These are phyloP conservation scores for Furcasterigmium furcatum DNA, from an alignment of 2,329 filamentous ascomycete genomes.

Conservation along the genomic window DNA sequence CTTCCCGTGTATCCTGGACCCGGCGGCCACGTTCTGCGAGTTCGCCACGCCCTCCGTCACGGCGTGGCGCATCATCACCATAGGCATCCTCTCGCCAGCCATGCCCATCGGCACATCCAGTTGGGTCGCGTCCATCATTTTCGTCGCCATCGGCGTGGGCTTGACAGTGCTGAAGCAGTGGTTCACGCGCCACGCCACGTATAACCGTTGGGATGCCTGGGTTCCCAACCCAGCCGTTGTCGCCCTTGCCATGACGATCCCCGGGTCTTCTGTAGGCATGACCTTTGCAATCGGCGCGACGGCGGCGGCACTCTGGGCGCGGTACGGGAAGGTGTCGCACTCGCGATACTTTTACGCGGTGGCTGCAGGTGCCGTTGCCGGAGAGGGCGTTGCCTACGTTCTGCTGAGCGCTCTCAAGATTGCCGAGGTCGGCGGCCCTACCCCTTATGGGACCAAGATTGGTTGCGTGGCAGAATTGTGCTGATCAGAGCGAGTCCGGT, in stretches of 20 bases:
- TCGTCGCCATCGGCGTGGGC: background rate
- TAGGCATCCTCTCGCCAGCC: background rate
- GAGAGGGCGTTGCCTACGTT: background rate
- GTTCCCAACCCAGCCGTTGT: background rate
- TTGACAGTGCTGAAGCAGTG: background rate
- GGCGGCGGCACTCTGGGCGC: background rate
- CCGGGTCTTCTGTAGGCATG: background rate
- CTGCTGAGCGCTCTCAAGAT: background rate
- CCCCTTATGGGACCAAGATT: background rate
- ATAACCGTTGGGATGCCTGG: background rate
- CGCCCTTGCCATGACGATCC: background rate
- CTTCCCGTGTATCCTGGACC: constrained; percentile 1
- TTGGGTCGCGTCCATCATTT: background rate
- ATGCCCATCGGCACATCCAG: background rate
- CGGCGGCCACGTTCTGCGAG: background rate
- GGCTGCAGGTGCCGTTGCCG: background rate
- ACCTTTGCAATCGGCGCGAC: background rate
- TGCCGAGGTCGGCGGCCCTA: background rate
- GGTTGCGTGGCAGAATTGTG: background rate
- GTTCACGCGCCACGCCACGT: background rate
- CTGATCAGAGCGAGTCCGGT: too few relatives aligned
- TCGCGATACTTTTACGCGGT: background rate
- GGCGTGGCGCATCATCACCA: background rate
- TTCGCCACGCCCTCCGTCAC: background rate
- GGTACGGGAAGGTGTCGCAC: background rate